Evolutionary conservation across 73 alveolate species (phyloP).

Genomic region (Paramecium primaurelia): DNA sequence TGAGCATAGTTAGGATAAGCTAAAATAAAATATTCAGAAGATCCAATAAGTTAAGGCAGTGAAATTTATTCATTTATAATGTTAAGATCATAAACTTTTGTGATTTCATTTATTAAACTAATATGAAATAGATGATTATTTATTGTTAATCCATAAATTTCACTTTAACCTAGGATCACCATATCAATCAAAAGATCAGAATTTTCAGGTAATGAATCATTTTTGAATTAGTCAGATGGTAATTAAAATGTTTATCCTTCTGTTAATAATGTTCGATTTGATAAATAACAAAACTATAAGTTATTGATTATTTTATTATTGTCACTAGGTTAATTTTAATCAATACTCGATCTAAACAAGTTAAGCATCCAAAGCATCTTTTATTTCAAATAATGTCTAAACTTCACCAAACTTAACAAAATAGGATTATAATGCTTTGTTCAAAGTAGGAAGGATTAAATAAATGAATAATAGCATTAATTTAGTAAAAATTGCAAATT

Average conservation of each 20-base stretch:
- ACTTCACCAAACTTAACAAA: not conserved
- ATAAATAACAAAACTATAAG: not conserved
- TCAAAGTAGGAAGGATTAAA: not conserved
- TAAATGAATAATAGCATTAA: not conserved
- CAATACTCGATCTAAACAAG: not conserved
- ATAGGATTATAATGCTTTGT: not conserved
- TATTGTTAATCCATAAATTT: not conserved
- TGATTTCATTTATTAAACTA: not conserved
- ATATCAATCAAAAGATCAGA: not conserved
- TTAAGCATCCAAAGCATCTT: not conserved
- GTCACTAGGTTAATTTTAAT: not conserved
- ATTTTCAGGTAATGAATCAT: not conserved
- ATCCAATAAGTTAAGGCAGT: not conserved
- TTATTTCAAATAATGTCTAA: not conserved
- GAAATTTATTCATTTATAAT: not conserved
- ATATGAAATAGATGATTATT: not conserved
- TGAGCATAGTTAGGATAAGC: not conserved
- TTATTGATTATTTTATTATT: not conserved
- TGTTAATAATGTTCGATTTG: not conserved
- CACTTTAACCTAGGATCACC: not conserved
- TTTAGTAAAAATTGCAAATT: not conserved
- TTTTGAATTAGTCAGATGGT: not conserved
- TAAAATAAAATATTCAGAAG: not conserved
- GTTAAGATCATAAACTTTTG: not conserved
- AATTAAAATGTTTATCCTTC: not conserved